These are phyloP conservation scores for Claviceps citrina DNA, from an alignment of 2,329 filamentous ascomycete species.

Conservation along the genomic window DNA sequence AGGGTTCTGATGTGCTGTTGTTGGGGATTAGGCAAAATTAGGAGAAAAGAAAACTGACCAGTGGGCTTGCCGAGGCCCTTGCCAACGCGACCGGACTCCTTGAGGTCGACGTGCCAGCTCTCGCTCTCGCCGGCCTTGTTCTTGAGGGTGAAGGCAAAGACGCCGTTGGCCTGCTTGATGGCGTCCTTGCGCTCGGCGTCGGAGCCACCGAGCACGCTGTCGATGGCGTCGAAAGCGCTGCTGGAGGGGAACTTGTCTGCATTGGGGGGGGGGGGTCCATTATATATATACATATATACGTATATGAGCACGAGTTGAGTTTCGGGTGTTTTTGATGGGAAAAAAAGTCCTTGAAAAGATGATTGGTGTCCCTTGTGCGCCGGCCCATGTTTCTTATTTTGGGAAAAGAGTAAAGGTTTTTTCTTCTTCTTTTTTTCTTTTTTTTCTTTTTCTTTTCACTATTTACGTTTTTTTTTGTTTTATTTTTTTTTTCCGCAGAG, in stretches of 20 bases:
- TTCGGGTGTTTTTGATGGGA: too few relatives aligned
- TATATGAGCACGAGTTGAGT: too few relatives aligned
- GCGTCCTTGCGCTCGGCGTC: constrained; percentile 69
- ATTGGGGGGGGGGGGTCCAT: not conserved
- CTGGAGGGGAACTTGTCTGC: constrained; percentile 78
- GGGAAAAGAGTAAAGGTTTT: too few relatives aligned
- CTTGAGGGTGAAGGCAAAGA: constrained; percentile 88
- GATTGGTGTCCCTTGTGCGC: too few relatives aligned
- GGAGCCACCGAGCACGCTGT: constrained; percentile 49
- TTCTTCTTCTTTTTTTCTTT: too few relatives aligned
- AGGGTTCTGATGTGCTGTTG: not conserved
- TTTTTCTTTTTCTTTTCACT: too few relatives aligned
- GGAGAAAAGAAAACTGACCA: constrained; percentile 36
- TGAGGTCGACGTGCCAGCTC: constrained; percentile 91
- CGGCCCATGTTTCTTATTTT: too few relatives aligned
- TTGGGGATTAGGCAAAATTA: not conserved
- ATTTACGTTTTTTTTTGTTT: too few relatives aligned
- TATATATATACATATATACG: too few relatives aligned
- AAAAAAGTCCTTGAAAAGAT: too few relatives aligned
- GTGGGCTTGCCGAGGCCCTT: constrained; percentile 69
- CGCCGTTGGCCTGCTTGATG: constrained; percentile 71
- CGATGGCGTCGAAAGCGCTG: constrained; percentile 79
- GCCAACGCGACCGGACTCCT: constrained; percentile 70
- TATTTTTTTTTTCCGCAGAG: too few relatives aligned
- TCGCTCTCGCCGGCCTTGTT: constrained; percentile 66